Evolutionary conservation across 768 basidiomycete species (phyloP).

Genomic region (Hypsizygus marmoreus): DNA sequence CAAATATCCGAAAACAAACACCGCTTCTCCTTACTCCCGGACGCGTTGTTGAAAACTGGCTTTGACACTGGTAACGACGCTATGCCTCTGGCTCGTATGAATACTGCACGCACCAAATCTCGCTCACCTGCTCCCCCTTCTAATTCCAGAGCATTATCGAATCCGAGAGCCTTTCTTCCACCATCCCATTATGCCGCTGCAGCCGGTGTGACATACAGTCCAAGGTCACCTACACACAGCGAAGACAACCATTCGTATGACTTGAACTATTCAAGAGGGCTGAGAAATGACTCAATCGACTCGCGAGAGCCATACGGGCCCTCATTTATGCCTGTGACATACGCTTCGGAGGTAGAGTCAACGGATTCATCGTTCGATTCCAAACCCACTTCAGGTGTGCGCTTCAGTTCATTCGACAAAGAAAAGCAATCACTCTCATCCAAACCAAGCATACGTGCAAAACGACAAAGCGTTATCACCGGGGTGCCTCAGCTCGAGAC

Average conservation of each 20-base stretch:
- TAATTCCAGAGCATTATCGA: constrained; percentile 18
- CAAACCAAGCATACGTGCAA: constrained; percentile 18
- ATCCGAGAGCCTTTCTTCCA: constrained; percentile 47
- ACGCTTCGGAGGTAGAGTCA: constrained; percentile 21
- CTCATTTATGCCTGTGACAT: constrained; percentile 23
- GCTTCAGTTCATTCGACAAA: constrained; percentile 7
- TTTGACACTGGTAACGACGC: too few species aligned
- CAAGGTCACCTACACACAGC: constrained; percentile 12
- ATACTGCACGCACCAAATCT: constrained; percentile 34
- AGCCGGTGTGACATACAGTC: constrained; percentile 33
- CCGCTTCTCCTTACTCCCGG: too few species aligned
- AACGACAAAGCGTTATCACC: constrained; percentile 44
- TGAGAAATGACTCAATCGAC: constrained; percentile 1
- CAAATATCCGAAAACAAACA: too few species aligned
- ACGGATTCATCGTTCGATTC: constrained; percentile 34
- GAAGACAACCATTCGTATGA: constrained; percentile 7
- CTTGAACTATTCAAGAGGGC: constrained; percentile 1
- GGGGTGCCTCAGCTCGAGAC: constrained; percentile 64
- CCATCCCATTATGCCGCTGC: constrained; percentile 60
- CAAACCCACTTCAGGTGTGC: constrained; percentile 16
- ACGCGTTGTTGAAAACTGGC: too few species aligned
- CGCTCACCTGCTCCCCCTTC: constrained; percentile 41
- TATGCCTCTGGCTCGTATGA: constrained; percentile 25
- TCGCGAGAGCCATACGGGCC: constrained; percentile 11
- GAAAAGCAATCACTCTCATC: constrained; percentile 15